A percentile compares a stretch with the other conserved stretches of the same genome.
These are phyloP conservation scores for Fusarium acutatum DNA, from an alignment of 2,329 filamentous ascomycete species.

Conservation along the genomic window DNA sequence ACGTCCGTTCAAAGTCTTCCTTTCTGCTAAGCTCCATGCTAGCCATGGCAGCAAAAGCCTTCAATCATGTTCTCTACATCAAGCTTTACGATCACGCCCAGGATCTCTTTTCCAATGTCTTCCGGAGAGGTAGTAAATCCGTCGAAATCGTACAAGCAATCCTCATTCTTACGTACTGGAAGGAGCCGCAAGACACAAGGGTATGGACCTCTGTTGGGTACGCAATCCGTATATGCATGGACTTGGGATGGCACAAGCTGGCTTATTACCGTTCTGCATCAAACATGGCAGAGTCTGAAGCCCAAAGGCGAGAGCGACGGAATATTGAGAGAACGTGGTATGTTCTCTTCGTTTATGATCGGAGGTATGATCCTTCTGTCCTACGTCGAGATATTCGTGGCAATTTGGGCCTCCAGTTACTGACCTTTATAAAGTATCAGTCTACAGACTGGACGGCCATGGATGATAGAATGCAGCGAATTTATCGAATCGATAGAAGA, in stretches of 20 bases:
- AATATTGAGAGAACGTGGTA: neutral
- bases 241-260: neutral
- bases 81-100: neutral
- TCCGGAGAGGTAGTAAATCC: neutral
- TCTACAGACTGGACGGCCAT: neutral
- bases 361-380: neutral
- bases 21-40: neutral
- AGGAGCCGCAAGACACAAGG: neutral
- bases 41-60: neutral
- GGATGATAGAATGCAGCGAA: neutral
- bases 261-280: accelerated
- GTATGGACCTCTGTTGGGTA: neutral
- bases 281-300: neutral
- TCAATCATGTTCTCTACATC: neutral
- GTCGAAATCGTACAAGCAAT: neutral
- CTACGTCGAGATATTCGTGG: accelerated
- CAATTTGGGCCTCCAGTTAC: too few relatives aligned
- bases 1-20: neutral
- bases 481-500: neutral
- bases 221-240: neutral
- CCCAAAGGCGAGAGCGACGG: neutral
- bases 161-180: neutral
- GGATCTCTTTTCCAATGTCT: neutral
- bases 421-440: neutral
- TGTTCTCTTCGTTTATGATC: neutral